These are phyloP conservation scores for Kodamaea laetipori DNA, from an alignment of 805 yeast species.

Conservation along the genomic window DNA sequence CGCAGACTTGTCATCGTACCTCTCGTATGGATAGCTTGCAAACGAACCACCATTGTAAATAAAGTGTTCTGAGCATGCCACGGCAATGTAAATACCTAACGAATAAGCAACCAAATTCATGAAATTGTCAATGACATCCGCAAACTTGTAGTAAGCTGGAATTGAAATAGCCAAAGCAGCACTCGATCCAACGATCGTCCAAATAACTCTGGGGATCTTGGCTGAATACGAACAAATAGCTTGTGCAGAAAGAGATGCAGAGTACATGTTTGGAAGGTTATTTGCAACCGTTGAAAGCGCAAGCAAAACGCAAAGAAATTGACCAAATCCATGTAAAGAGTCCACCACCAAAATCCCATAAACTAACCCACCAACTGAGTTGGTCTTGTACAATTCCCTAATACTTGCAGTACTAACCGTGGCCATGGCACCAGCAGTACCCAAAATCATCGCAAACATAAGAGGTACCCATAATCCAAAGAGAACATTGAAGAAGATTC, in stretches of 20 bases:
- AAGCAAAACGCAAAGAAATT: conserved; percentile 81
- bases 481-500: conserved; percentile 63
- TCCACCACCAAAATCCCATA: conserved; percentile 75
- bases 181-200: conserved; percentile 78
- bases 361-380: conserved; percentile 80
- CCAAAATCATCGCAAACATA: conserved; percentile 71
- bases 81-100: conserved; percentile 79
- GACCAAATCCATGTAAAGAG: conserved; percentile 85
- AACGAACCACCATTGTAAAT: conserved; percentile 67
- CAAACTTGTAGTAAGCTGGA: conserved; percentile 80
- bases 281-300: conserved; percentile 90
- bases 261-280: conserved; percentile 92
- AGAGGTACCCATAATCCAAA: conserved; percentile 69
- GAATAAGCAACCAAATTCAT: conserved; percentile 93
- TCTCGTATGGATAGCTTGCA: conserved; percentile 60
- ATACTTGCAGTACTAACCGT: conserved; percentile 41
- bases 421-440: conserved; percentile 84
- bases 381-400: conserved; percentile 49
- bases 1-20: conserved; percentile 56
- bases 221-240: conserved; percentile 74
- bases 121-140: conserved; percentile 73
- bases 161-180: conserved; percentile 83
- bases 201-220: conserved; percentile 75
- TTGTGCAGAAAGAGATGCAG: conserved; percentile 84
- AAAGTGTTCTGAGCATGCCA: conserved; percentile 77